These are phyloP conservation scores for Tylopilus sp. DNA, from an alignment of 768 basidiomycete species.

Conservation along the genomic window DNA sequence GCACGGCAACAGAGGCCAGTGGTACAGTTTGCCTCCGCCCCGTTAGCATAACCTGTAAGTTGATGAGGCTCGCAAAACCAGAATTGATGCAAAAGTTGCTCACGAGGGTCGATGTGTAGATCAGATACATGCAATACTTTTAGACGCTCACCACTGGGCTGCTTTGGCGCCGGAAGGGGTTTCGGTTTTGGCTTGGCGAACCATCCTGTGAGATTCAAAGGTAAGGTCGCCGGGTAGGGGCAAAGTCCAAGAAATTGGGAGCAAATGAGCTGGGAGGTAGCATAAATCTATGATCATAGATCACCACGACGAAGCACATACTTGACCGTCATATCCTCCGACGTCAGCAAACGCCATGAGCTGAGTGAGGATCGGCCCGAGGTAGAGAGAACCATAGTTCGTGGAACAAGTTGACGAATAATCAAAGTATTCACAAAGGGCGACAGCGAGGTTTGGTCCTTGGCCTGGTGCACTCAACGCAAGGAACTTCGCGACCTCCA, in stretches of 20 bases:
- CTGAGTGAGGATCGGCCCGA: slow-evolving; percentile 66
- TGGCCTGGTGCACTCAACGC: slow-evolving; percentile 59
- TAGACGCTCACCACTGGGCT: slow-evolving; percentile 59
- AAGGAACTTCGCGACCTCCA: slow-evolving; percentile 65
- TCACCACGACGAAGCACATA: slow-evolving; percentile 18
- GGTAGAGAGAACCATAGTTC: slow-evolving; percentile 42
- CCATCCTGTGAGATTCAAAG: slow-evolving; percentile 64
- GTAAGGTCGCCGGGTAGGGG: slow-evolving; percentile 51
- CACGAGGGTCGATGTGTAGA: slow-evolving; percentile 72
- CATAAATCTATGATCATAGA: not conserved
- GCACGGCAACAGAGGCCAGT: slow-evolving; percentile 62
- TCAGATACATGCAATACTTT: slow-evolving; percentile 79
- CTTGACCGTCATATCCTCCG: slow-evolving; percentile 72
- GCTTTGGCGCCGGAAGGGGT: slow-evolving; percentile 55
- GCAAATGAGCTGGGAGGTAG: slow-evolving; percentile 48
- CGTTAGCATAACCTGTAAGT: slow-evolving; percentile 57
- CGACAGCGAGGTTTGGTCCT: slow-evolving; percentile 53
- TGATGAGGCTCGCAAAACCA: slow-evolving; percentile 1
- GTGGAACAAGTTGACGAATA: slow-evolving; percentile 49
- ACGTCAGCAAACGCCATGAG: slow-evolving; percentile 69
- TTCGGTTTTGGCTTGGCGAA: slow-evolving; percentile 76
- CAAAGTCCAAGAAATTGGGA: slow-evolving; percentile 57
- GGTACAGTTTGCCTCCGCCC: slow-evolving; percentile 71
- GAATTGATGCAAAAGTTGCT: slow-evolving; percentile 11
- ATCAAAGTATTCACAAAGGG: slow-evolving; percentile 58